A percentile compares a stretch with the other conserved stretches of the same genome.
Conservation (phyloP, 2,329 filamentous ascomycete genomes). For the Microascus cirrosus region DNA sequence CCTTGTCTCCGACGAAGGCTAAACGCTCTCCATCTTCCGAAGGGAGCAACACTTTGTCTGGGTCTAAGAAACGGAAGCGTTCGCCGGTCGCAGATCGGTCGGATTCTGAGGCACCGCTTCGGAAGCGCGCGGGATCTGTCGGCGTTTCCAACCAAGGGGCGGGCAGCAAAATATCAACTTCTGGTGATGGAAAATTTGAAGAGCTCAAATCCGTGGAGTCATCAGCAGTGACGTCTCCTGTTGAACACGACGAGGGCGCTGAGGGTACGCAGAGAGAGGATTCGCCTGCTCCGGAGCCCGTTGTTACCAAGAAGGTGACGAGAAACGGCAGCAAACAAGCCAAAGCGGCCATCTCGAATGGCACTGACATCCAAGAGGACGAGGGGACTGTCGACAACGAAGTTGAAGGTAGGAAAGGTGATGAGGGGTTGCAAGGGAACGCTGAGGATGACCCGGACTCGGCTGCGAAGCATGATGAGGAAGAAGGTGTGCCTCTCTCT, state of each 20-base stretch:
- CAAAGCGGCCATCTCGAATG: slow-evolving; percentile 16
- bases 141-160: slow-evolving; percentile 23
- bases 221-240: not conserved
- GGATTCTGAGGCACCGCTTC: slow-evolving; percentile 34
- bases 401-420: slow-evolving; percentile 9
- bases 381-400: slow-evolving; percentile 10
- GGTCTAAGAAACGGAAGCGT: slow-evolving; percentile 35
- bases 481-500: slow-evolving; percentile 1
- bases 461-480: slow-evolving; percentile 40
- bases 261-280: slow-evolving; percentile 20
- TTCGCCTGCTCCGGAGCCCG: slow-evolving; percentile 18
- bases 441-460: slow-evolving; percentile 49
- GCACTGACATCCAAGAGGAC: slow-evolving; percentile 12
- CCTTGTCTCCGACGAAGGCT: slow-evolving; percentile 23
- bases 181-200: not conserved
- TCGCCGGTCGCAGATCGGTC: slow-evolving; percentile 30
- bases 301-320: slow-evolving; percentile 26
- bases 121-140: slow-evolving; percentile 43
- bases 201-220: slow-evolving; percentile 9
- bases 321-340: slow-evolving; percentile 25
- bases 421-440: slow-evolving; percentile 12
- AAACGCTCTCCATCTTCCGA: slow-evolving; percentile 9
- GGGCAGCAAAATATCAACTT: slow-evolving; percentile 10
- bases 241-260: slow-evolving; percentile 17
- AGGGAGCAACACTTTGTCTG: slow-evolving; percentile 5